Evolutionary conservation across 441 rosid species (phyloP).

Genomic region (Syzygium syzygioides): DNA sequence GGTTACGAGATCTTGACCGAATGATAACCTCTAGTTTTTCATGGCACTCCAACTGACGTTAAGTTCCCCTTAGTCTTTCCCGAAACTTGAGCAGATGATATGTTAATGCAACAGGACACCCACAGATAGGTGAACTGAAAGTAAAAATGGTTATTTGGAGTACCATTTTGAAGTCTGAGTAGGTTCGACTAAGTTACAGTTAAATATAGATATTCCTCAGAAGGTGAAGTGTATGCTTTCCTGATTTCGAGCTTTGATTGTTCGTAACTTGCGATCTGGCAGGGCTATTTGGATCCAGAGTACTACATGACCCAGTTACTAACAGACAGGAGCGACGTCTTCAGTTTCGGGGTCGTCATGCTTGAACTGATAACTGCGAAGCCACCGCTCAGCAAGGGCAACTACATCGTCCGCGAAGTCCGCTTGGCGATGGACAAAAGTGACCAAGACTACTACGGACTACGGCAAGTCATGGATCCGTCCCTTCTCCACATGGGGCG

Average conservation of each 20-base stretch:
- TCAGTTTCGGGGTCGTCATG: background rate
- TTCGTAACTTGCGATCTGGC: background rate
- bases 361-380: background rate
- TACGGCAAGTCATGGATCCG: background rate
- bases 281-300: background rate
- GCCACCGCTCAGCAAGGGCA: background rate
- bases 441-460: background rate
- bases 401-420: background rate
- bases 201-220: rapidly evolving
- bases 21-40: background rate
- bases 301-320: background rate
- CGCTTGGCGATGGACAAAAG: background rate
- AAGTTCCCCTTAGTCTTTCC: background rate
- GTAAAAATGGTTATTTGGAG: background rate
- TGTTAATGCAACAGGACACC: background rate
- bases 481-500: background rate
- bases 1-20: background rate
- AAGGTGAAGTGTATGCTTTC: background rate
- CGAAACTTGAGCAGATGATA: background rate
- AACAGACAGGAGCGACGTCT: background rate
- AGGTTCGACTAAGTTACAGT: background rate
- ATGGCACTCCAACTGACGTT: background rate
- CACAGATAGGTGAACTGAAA: background rate
- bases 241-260: background rate
- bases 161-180: background rate